Percentiles rank a stretch among this genome's conserved stretches.
Evolutionary conservation across 805 yeast species (phyloP).

Genomic region (Wickerhamomyces ciferrii): DNA sequence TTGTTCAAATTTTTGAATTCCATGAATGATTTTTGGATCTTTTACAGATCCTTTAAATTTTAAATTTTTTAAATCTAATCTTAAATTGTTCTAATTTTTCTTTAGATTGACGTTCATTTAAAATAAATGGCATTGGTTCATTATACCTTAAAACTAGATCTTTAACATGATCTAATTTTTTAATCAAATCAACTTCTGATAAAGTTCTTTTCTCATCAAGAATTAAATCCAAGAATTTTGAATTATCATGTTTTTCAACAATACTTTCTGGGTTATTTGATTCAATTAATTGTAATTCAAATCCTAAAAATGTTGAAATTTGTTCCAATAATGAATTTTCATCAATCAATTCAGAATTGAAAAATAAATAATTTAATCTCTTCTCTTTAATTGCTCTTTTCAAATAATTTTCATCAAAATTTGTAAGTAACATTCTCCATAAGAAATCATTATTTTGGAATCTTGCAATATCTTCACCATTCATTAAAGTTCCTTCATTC

Average conservation of each 20-base stretch:
- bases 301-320: constrained; percentile 2
- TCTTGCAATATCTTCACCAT: background rate
- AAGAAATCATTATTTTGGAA: background rate
- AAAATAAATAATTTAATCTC: background rate
- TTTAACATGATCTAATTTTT: constrained; percentile 11
- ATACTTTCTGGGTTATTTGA: constrained; percentile 6
- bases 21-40: constrained; percentile 3
- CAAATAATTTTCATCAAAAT: background rate
- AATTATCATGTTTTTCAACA: constrained; percentile 3
- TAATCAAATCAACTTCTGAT: constrained; percentile 13
- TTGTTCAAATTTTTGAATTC: constrained; percentile 12
- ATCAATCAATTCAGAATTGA: constrained; percentile 1
- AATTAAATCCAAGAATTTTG: constrained; percentile 8
- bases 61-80: constrained; percentile 1
- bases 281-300: constrained; percentile 2
- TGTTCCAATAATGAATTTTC: background rate
- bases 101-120: constrained; percentile 13
- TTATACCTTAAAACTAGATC: constrained; percentile 8
- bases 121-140: constrained; percentile 7
- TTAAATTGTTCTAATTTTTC: constrained; percentile 6
- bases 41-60: background rate
- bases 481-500: constrained; percentile 1
- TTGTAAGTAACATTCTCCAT: background rate
- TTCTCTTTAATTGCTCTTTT: background rate
- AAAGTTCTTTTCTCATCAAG: constrained; percentile 3